Evolutionary conservation across 192 early-diverging fungal species (phyloP).

Genomic region (Umbelopsis vinacea): DNA sequence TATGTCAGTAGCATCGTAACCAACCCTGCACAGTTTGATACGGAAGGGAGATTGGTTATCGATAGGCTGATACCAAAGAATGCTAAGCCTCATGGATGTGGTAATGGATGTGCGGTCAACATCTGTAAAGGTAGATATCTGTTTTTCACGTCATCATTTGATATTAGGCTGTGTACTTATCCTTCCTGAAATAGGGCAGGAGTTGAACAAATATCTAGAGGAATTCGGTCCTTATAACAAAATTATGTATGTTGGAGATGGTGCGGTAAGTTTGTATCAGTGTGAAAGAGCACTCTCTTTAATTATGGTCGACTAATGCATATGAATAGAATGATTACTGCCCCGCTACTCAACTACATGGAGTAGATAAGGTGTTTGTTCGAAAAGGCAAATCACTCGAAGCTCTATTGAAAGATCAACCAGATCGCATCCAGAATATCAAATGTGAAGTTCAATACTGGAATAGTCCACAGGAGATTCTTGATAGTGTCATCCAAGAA

Average conservation of each 20-base stretch:
- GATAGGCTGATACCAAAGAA: slow-evolving; percentile 43
- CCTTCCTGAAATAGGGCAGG: slow-evolving; percentile 10
- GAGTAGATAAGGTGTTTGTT: slow-evolving; percentile 25
- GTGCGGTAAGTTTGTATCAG: slow-evolving; percentile 15
- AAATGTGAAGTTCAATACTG: slow-evolving; percentile 27
- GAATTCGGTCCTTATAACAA: slow-evolving; percentile 26
- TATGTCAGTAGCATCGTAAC: slow-evolving; percentile 57
- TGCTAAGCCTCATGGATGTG: slow-evolving; percentile 51
- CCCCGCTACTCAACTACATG: slow-evolving; percentile 23
- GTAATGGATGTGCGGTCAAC: slow-evolving; percentile 57
- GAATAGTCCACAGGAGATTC: slow-evolving; percentile 13
- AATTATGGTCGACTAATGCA: neutral
- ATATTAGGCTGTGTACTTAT: too few relatives aligned
- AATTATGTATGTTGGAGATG: slow-evolving; percentile 40
- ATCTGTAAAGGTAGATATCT: slow-evolving; percentile 61
- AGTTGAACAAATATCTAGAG: slow-evolving; percentile 24
- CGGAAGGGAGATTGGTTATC: slow-evolving; percentile 47
- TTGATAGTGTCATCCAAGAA: neutral
- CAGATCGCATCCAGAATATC: neutral
- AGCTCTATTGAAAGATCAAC: neutral
- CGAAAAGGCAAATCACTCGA: slow-evolving; percentile 21
- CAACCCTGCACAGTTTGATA: slow-evolving; percentile 57
- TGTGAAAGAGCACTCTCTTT: neutral
- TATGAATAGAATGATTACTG: slow-evolving; percentile 35
- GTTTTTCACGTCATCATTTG: too few relatives aligned